Evolutionary conservation across 345 rosid genomes (phyloP), one percentile per base, ranked within the genome.

Genomic region (Salix arbutifolia): DNA sequence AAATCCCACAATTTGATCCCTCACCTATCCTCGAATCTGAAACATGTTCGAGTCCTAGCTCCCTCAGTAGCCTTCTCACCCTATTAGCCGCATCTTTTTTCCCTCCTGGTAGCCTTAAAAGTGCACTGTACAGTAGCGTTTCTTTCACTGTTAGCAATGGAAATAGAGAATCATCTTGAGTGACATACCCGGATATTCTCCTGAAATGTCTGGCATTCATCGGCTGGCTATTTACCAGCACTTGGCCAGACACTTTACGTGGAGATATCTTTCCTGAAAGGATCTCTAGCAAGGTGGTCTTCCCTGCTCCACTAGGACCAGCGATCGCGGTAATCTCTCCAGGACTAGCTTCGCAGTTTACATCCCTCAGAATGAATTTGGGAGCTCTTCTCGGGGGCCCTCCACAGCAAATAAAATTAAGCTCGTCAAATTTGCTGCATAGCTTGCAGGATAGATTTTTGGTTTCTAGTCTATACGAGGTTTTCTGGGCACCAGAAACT

Each of bases 221-320:
- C 23, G 86, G 90, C 83, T 69, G 80, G 70, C 77, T 84, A 62
- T 94, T 92, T 58, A 89, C 91, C 5, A 94, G 90, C 33, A 91
- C 90, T 71, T 88, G 87, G 42, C 93, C 94, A 1, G 90, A 83
- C 17, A 84, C 89, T 65, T 75, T 78, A 28, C 82, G 71, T 5
- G 60, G 83, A 2, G 85, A 80, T 30, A 89, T 81, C 77, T 87
- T 90, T 18, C 97, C 97, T 0, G 97, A 97, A 56, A 94, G 96
- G 76, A 91, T 88, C 84, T 95, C 94, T 1, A 95, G 89, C 84
- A 95, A 78, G 2, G 99, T 90, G 3, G 97, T 92, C 76, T 94
- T 94, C 35, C 97, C 98, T 0, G 97, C 98, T 6, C 98, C 98
- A 67, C 98, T 94, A 8, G 98, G 94, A 58, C 98, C 98, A 0